phyloP scores from a whole-genome alignment of 2,329 filamentous ascomycete genomes.

The Fusarium sp. region DNA sequence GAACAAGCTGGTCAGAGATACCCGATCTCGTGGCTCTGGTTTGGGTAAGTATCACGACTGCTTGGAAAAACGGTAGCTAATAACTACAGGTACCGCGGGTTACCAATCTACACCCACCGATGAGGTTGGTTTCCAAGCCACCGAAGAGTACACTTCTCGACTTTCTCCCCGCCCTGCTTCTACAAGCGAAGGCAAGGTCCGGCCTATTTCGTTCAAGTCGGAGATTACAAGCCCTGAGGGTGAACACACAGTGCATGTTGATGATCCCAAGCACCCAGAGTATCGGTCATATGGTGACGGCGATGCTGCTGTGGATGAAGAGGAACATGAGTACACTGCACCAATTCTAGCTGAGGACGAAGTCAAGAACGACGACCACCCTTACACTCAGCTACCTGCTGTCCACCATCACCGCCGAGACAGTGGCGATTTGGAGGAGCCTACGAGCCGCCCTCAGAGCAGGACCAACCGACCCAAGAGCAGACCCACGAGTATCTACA shows the following conservation, averaged over 20 bases:
- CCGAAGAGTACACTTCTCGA: slow-evolving; percentile 83
- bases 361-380: slow-evolving; percentile 76
- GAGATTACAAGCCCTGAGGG: slow-evolving; percentile 57
- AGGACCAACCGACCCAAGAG: slow-evolving; percentile 52
- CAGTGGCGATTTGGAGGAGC: slow-evolving; percentile 66
- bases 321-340: slow-evolving; percentile 72
- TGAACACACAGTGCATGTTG: slow-evolving; percentile 77
- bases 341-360: slow-evolving; percentile 93
- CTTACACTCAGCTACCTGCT: slow-evolving; percentile 79
- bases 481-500: slow-evolving; percentile 67
- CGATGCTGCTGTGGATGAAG: slow-evolving; percentile 63
- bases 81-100: slow-evolving; percentile 69
- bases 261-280: slow-evolving; percentile 63
- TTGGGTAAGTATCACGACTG: slow-evolving; percentile 57
- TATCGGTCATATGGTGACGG: slow-evolving; percentile 53
- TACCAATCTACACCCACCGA: slow-evolving; percentile 84
- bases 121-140: slow-evolving; percentile 88
- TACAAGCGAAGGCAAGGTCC: slow-evolving; percentile 43
- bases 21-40: slow-evolving; percentile 64
- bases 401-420: slow-evolving; percentile 76
- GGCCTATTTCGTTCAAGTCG: slow-evolving; percentile 44
- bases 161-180: slow-evolving; percentile 70
- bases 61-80: slow-evolving; percentile 31
- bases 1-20: slow-evolving; percentile 87
- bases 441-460: slow-evolving; percentile 73